Evolutionary conservation across 768 basidiomycete species (phyloP), one percentile per base, ranked within the genome.

Genomic region (Punctularia strigosozonata): DNA sequence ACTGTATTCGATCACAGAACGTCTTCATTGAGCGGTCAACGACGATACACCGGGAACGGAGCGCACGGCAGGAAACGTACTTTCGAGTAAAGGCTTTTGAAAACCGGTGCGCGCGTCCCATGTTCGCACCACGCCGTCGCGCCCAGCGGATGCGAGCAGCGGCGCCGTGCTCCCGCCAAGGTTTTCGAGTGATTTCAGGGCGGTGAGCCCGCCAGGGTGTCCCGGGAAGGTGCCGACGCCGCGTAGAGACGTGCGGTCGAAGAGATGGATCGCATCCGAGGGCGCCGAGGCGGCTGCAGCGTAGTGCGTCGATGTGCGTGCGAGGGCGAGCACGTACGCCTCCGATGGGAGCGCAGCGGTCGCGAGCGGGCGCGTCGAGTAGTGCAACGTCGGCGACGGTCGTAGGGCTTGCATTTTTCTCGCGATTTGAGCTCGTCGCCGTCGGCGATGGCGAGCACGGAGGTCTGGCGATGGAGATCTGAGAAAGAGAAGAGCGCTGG

Each of bases 51-150:
- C n/a, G n/a, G n/a, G n/a, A n/a, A n/a, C n/a, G n/a, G n/a, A n/a
- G n/a, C n/a, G n/a, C n/a, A n/a, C n/a, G n/a, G n/a, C n/a, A n/a
- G n/a, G n/a, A n/a, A n/a, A n/a, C n/a, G n/a, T n/a, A n/a, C n/a
- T n/a, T n/a, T n/a, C n/a, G n/a, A n/a, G n/a, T n/a, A n/a, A n/a
- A n/a, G n/a, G n/a, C n/a, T n/a, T n/a, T n/a, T 66, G 60, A 5
- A 69, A 23, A 22, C 61, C 53, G 25, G 71, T 62, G 41, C 85
- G 71, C 39, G 73, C 71, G 53, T 89, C 86, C 86, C 86, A 89
- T 22, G 75, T 65, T 43, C 71, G 74, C 39, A 89, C 71, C 38
- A 66, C 63, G 2, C 83, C 83, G 46, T 87, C 83, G 46, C 68
- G 73, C 2, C 86, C 81, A 8, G 74, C 75, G 2, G 81, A 78